These are phyloP conservation scores for Gonapodya sp. DNA, from an alignment of 192 early-diverging fungal genomes.

Conservation along the genomic window DNA sequence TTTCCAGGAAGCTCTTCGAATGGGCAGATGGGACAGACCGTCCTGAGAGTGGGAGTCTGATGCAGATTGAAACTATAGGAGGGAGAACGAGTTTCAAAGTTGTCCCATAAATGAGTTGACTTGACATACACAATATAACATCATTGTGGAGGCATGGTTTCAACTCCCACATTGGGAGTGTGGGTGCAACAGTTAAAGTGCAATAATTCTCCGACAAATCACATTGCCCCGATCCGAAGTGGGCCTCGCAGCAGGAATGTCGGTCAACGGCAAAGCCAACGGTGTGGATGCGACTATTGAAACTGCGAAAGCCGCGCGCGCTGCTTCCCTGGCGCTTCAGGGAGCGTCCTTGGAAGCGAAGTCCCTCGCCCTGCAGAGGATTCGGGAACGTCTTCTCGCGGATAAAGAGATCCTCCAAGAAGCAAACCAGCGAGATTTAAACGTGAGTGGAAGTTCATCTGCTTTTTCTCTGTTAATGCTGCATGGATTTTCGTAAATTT, in stretches of 20 bases:
- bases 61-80: slow-evolving; percentile 48
- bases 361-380: slow-evolving; percentile 58
- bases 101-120: too few species aligned
- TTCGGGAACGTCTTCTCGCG: slow-evolving; percentile 56
- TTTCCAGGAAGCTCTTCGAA: slow-evolving; percentile 32
- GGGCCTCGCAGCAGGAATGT: neutral
- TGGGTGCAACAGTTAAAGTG: too few species aligned
- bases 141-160: too few species aligned
- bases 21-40: slow-evolving; percentile 45
- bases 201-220: too few species aligned
- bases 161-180: too few species aligned
- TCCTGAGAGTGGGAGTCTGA: slow-evolving; percentile 45
- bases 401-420: slow-evolving; percentile 57
- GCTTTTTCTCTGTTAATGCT: neutral
- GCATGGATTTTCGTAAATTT: neutral
- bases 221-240: too few species aligned
- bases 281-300: neutral
- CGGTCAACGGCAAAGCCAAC: neutral
- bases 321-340: slow-evolving; percentile 64
- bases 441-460: slow-evolving; percentile 28
- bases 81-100: slow-evolving; percentile 42
- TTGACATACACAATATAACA: too few species aligned
- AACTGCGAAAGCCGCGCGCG: slow-evolving; percentile 51
- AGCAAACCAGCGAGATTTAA: slow-evolving; percentile 71
- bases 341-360: slow-evolving; percentile 63